Percentiles rank a stretch among this genome's conserved stretches.
These are phyloP conservation scores for Bertia moriformis DNA, from an alignment of 2,329 filamentous ascomycete genomes.

Conservation along the genomic window DNA sequence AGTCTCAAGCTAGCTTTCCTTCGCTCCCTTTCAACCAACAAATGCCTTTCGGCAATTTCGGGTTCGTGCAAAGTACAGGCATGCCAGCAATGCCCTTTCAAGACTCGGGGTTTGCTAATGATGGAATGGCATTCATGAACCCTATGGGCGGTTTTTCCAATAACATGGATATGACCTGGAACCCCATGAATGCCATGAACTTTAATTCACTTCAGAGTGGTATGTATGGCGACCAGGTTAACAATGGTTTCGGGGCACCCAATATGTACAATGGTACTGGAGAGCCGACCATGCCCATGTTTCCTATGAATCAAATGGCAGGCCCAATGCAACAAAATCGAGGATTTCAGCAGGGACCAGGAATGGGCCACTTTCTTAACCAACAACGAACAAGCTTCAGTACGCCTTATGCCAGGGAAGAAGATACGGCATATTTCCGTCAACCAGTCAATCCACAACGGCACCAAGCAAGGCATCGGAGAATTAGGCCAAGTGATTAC, in stretches of 20 bases:
- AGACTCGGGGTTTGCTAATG: background rate
- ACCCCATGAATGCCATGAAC: background rate
- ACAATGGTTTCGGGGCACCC: background rate
- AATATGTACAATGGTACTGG: background rate
- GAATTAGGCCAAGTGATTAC: slow-evolving; percentile 79
- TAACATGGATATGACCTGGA: background rate
- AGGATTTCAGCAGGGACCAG: background rate
- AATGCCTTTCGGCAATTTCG: slow-evolving; percentile 1
- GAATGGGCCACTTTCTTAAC: background rate
- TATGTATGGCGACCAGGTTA: background rate
- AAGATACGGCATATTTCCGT: slow-evolving; percentile 85
- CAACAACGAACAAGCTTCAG: slow-evolving; percentile 22
- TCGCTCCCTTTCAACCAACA: background rate
- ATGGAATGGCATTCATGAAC: background rate
- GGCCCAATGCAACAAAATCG: background rate
- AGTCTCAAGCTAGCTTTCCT: background rate
- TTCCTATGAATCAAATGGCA: background rate
- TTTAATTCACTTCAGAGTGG: background rate
- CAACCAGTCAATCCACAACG: slow-evolving; percentile 91
- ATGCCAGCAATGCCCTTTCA: background rate
- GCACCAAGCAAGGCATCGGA: slow-evolving; percentile 66
- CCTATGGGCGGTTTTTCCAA: background rate
- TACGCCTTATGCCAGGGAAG: slow-evolving; percentile 33
- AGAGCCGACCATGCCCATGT: background rate
- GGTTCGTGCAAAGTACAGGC: background rate